Evolutionary conservation across 495 filamentous ascomycete genomes (phyloP), one percentile per base, ranked within the genome.

Genomic region (Massariosphaeria phaeospora): DNA sequence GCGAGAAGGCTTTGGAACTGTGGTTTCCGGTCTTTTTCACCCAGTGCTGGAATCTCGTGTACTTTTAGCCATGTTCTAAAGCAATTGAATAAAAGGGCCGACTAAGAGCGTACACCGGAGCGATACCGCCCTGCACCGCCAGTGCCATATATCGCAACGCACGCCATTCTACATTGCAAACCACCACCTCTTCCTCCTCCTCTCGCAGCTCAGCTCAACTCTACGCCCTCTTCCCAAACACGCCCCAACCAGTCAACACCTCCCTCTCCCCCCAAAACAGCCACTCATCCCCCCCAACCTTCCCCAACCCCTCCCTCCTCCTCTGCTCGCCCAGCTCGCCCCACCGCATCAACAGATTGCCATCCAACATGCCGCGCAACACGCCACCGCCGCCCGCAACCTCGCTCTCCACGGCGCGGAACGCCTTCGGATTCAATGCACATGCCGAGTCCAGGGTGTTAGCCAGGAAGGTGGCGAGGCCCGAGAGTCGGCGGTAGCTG

Each of bases 381-480:
- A 1, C 80, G 74, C 48, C 82, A 73, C 7, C 83, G 30, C 49
- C 44, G 30, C 49, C 44, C 1, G 41, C 56, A 5, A 49, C 1
- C 72, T 59, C 74, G 76, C 36, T 59, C 69, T 29, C 79, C 63
- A 46, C 78, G 69, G 74, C 70, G 1, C 93, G 80, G 68, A 89
- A 86, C 0, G 79, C 85, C 26, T 84, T 80, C 0, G 89, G 86
- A 65, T 98, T 97, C 36, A 96, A 71, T 0, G 87, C 90, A 3
- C 81, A 84, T 0, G 84, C 68, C 63, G 88, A 85, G 41, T 88
- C 84, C 10, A 96, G 78, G 0, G 82, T 79, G 52, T 80, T 88
- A 7, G 79, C 76, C 3, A 98, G 74, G 61, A 95, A 88, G 2
- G 80, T 84, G 30, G 89, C 82, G 8, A 98, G 74, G n/a, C 86